Percentiles rank a stretch among this genome's conserved stretches.
Conservation (phyloP, 2,329 filamentous ascomycete species). For the Amesomyces nigricolor region DNA sequence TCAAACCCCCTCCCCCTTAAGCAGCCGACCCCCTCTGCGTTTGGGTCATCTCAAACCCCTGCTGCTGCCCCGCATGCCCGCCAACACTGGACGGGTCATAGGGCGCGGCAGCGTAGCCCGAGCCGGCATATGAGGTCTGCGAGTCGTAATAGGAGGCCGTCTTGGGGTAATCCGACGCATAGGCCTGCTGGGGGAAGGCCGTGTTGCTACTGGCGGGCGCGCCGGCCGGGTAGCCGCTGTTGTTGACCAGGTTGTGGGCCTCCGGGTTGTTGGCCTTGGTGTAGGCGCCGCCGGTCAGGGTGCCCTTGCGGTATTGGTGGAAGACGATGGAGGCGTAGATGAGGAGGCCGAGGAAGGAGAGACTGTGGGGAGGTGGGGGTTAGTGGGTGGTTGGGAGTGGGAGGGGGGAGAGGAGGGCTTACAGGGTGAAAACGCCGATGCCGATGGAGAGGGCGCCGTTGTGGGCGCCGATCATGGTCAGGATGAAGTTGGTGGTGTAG, state of each 20-base stretch:
- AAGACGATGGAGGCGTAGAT: slow-evolving; percentile 31
- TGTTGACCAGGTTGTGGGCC: slow-evolving; percentile 14
- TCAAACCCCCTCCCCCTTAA: not conserved
- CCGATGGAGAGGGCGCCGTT: slow-evolving; percentile 12
- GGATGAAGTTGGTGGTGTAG: slow-evolving; percentile 27
- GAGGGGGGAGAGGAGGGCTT: slow-evolving; percentile 11
- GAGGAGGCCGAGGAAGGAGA: slow-evolving; percentile 32
- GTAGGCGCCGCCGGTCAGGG: slow-evolving; percentile 19
- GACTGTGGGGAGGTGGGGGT: slow-evolving; percentile 18
- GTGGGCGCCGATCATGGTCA: slow-evolving; percentile 25
- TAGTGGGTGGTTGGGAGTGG: not conserved
- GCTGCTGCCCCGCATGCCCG: not conserved
- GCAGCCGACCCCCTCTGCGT: not conserved
- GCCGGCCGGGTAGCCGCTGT: not conserved
- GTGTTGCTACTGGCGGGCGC: not conserved
- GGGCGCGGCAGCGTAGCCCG: not conserved
- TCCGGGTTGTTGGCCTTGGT: slow-evolving; percentile 17
- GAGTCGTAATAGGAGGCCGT: slow-evolving; percentile 2
- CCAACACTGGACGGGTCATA: not conserved
- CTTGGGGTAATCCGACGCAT: not conserved
- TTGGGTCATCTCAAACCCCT: not conserved
- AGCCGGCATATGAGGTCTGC: not conserved
- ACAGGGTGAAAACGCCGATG: slow-evolving; percentile 29
- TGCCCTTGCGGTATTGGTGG: slow-evolving; percentile 27
- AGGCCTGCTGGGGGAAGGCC: slow-evolving; percentile 7